These are phyloP conservation scores for Fusarium mangiferae DNA, from an alignment of 2,329 filamentous ascomycete genomes.

Conservation along the genomic window DNA sequence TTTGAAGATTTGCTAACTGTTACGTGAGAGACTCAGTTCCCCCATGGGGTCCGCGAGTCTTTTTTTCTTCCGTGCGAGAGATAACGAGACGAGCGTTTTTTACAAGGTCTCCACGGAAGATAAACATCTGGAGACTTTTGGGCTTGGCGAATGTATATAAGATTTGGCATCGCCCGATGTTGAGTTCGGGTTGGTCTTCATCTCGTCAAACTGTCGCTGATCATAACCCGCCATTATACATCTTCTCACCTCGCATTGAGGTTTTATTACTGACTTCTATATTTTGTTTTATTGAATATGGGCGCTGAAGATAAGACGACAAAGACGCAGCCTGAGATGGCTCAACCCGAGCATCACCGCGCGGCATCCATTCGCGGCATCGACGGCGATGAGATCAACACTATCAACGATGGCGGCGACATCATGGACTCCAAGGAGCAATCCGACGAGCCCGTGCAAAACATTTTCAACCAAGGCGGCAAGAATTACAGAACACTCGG, in stretches of 20 bases:
- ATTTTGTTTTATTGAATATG: background rate
- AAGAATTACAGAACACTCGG: slow-evolving; percentile 45
- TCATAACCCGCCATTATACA: background rate
- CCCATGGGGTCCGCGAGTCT: slow-evolving; percentile 36
- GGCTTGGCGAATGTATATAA: slow-evolving; percentile 34
- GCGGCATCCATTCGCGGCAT: slow-evolving; percentile 17
- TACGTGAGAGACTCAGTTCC: slow-evolving; percentile 32
- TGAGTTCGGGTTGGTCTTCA: slow-evolving; percentile 2
- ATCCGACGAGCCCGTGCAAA: slow-evolving; percentile 29
- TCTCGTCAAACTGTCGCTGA: slow-evolving; percentile 3
- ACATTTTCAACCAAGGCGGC: slow-evolving; percentile 44
- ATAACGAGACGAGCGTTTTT: slow-evolving; percentile 13
- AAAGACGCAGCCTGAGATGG: slow-evolving; percentile 24
- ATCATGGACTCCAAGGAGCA: slow-evolving; percentile 25
- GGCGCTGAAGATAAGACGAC: slow-evolving; percentile 14
- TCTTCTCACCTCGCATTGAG: background rate
- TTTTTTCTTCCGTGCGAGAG: background rate
- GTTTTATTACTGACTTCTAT: background rate
- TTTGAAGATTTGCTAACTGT: slow-evolving; percentile 35
- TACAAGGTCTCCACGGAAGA: slow-evolving; percentile 6
- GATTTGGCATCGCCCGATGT: background rate
- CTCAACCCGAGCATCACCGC: slow-evolving; percentile 5
- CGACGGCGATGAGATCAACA: slow-evolving; percentile 29
- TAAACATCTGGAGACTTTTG: slow-evolving; percentile 12
- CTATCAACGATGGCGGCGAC: slow-evolving; percentile 15